phyloP scores from a whole-genome alignment of 441 rosid species.

The Mallotus repandus region DNA sequence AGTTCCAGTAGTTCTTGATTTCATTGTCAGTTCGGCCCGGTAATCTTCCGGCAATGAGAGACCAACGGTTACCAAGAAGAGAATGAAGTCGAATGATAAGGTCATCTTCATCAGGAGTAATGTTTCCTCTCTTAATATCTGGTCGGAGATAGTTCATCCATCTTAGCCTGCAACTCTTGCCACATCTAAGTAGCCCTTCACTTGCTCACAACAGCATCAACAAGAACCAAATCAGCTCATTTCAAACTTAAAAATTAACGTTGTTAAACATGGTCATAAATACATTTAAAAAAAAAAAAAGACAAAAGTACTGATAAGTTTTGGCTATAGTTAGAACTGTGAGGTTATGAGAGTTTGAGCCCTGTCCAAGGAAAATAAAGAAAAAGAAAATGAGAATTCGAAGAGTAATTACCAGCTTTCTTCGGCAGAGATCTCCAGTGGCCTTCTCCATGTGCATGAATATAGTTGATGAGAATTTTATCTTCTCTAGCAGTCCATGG shows the following conservation, averaged over 20 bases:
- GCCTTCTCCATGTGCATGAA: constrained; percentile 60
- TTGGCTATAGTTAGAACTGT: no score
- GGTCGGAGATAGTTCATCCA: constrained; percentile 67
- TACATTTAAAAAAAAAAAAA: neutral
- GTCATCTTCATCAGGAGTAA: constrained; percentile 73
- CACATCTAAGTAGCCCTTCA: constrained; percentile 55
- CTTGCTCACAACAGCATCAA: neutral
- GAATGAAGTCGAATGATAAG: constrained; percentile 42
- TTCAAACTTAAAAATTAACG: neutral
- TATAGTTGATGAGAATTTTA: constrained; percentile 49
- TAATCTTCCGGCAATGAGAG: constrained; percentile 77
- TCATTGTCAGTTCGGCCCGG: constrained; percentile 88
- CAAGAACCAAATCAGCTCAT: neutral
- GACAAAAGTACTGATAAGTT: no score
- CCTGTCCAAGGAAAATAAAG: no score
- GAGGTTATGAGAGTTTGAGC: no score
- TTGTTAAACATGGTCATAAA: neutral
- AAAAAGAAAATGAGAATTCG: neutral
- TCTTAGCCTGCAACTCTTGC: constrained; percentile 61
- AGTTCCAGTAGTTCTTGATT: constrained; percentile 80
- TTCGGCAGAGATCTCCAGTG: constrained; percentile 60
- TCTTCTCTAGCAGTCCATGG: constrained; percentile 68
- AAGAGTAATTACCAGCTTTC: constrained; percentile 44
- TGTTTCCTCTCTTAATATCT: constrained; percentile 63
- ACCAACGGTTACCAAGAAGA: constrained; percentile 68